Conservation (phyloP, 2,329 filamentous ascomycete species). For the Thyridium curvatum region DNA sequence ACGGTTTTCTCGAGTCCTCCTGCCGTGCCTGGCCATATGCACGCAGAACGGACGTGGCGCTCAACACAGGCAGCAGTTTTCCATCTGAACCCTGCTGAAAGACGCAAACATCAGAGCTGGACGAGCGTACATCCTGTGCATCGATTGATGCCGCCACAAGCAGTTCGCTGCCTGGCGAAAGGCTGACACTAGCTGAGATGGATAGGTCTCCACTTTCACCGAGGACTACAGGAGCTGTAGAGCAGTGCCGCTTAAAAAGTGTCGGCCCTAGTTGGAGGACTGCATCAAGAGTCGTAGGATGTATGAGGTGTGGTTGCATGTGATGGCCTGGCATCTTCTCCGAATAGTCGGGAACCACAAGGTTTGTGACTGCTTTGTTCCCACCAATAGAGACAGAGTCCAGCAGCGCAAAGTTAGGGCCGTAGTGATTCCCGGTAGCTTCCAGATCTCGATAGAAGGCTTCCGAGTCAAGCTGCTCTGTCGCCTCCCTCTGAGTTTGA, state of each 20-base stretch:
- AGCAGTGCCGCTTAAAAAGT: conserved; percentile 2
- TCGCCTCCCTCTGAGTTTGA: background rate
- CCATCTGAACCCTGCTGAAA: background rate
- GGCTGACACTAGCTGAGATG: background rate
- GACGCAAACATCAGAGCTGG: background rate
- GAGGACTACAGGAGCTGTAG: conserved; percentile 2
- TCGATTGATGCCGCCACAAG: background rate
- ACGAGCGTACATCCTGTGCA: background rate
- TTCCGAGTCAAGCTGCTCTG: background rate
- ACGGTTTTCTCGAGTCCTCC: background rate
- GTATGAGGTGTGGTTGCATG: too few relatives aligned
- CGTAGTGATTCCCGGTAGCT: conserved; percentile 1
- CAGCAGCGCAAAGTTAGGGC: conserved; percentile 1
- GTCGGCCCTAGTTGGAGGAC: conserved; percentile 1
- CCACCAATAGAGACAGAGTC: background rate
- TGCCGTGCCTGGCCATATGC: background rate
- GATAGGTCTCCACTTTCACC: background rate
- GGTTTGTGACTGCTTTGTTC: background rate
- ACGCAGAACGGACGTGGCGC: background rate
- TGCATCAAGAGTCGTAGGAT: too few relatives aligned
- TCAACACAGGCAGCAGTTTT: background rate
- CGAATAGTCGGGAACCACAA: background rate
- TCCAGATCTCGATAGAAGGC: background rate
- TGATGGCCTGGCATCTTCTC: background rate
- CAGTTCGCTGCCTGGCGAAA: background rate